Evolutionary conservation across 345 rosid genomes (phyloP), one percentile per base, ranked within the genome.

Genomic region (Jatropha curcas): DNA sequence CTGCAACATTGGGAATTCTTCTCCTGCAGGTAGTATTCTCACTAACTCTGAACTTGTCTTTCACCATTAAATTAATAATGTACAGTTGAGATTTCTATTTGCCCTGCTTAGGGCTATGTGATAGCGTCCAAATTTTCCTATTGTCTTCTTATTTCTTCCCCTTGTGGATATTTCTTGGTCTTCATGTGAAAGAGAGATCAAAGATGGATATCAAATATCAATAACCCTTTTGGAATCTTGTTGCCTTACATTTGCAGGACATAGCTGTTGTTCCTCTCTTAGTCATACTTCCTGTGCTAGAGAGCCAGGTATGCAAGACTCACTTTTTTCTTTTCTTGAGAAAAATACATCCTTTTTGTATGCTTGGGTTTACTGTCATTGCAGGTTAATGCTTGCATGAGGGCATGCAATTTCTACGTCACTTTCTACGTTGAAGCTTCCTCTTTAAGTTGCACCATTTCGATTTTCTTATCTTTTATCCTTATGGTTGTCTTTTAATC

Each of bases 1-100:
- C 98, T 14, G 97, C 98, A 77, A 92, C 98, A 73, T 81, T 94
- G 75, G 98, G 98, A 64, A 89, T 94, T 79, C 97, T 94, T 84
- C 97, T 94, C 67, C 80, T 94, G 70, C 98, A 94, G 98, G 98
- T 94, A 73, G 30, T 65, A n/a, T 63, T 16, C 55, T 68, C 35
- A 76, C 65, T 20, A 6, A 51, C 1, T 53, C 58, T n/a, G 30
- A 33, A 59, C 48, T 71, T 19, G 1, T 16, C 19, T 58, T 48
- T 66, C 60, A 13, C 5, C 50, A 4, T 80, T 56, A 58, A 24
- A 20, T 22, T 41, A 7, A 65, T 58, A 16, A 28, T 12, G 25
- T 35, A 1, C 27, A 7, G 31, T 41, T 13, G 33, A n/a, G n/a
- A n/a, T n/a, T n/a, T n/a, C n/a, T n/a, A n/a, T n/a, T n/a, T n/a